Percentiles rank a stretch among this genome's conserved stretches.
Conservation (phyloP, 202 grass and related monocot species). For the Digitaria exilis region DNA sequence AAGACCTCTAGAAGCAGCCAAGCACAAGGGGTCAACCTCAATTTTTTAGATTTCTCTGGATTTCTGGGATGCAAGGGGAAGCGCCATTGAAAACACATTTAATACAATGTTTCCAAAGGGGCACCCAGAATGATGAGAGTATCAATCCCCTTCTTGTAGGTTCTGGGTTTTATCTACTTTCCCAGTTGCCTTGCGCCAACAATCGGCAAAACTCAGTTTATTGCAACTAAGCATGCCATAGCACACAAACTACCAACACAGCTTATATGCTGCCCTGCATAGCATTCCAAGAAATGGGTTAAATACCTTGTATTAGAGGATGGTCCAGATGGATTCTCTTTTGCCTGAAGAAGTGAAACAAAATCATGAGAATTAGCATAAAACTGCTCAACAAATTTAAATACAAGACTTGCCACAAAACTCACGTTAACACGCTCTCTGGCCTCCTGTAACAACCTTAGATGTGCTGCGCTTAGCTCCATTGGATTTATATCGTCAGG, state of each 20-base stretch:
- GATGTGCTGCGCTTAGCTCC: slow-evolving; percentile 70
- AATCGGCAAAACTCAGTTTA: too few relatives aligned
- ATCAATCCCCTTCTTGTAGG: too few relatives aligned
- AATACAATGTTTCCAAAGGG: neutral
- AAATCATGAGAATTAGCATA: slow-evolving; percentile 21
- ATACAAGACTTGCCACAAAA: slow-evolving; percentile 9
- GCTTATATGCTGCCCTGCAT: neutral
- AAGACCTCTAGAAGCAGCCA: neutral
- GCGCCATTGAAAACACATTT: neutral
- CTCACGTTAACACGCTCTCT: slow-evolving; percentile 58
- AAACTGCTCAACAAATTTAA: slow-evolving; percentile 8
- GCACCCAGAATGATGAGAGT: neutral
- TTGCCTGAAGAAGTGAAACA: slow-evolving; percentile 51
- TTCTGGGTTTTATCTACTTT: too few relatives aligned
- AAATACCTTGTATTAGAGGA: slow-evolving; percentile 65
- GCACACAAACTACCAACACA: neutral
- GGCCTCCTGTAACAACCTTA: slow-evolving; percentile 74
- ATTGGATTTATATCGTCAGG: slow-evolving; percentile 58
- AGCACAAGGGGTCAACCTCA: neutral
- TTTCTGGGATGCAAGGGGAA: neutral
- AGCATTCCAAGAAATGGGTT: slow-evolving; percentile 4
- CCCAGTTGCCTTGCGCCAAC: too few relatives aligned
- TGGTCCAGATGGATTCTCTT: slow-evolving; percentile 44
- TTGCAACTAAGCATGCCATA: too few relatives aligned
- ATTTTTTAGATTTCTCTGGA: neutral